Conservation (phyloP, 148 eudicot species). For the Fagopyrum esculentum region DNA sequence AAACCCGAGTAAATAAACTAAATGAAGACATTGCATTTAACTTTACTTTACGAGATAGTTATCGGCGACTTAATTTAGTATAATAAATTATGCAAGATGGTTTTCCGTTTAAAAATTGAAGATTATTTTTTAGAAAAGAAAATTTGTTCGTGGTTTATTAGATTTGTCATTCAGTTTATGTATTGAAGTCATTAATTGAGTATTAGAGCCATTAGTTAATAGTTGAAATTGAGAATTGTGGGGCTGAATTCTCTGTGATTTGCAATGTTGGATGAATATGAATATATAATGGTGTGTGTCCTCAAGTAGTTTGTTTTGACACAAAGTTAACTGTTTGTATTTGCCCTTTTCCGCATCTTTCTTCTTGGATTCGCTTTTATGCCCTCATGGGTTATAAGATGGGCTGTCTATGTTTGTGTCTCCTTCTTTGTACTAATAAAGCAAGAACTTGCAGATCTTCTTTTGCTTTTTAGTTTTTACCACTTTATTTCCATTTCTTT, state of each 20-base stretch:
- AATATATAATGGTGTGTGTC: neutral
- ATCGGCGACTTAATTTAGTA: too few species aligned
- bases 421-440: conserved; percentile 1
- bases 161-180: too few species aligned
- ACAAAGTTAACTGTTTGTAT: neutral
- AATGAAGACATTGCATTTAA: too few species aligned
- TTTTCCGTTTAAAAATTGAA: too few species aligned
- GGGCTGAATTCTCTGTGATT: neutral
- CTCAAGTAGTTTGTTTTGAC: conserved; percentile 4
- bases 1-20: too few species aligned
- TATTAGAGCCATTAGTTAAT: too few species aligned
- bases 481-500: neutral
- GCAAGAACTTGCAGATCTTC: conserved; percentile 1
- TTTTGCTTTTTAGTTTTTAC: neutral
- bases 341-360: neutral
- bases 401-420: conserved; percentile 12
- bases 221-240: neutral
- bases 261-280: neutral
- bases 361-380: conserved; percentile 14
- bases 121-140: too few species aligned
- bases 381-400: conserved; percentile 4
- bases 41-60: too few species aligned
- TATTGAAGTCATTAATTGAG: too few species aligned
- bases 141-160: too few species aligned
- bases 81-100: too few species aligned